phyloP scores from a whole-genome alignment of 2,329 filamentous ascomycete species.

The Trichoderma harzianum region DNA sequence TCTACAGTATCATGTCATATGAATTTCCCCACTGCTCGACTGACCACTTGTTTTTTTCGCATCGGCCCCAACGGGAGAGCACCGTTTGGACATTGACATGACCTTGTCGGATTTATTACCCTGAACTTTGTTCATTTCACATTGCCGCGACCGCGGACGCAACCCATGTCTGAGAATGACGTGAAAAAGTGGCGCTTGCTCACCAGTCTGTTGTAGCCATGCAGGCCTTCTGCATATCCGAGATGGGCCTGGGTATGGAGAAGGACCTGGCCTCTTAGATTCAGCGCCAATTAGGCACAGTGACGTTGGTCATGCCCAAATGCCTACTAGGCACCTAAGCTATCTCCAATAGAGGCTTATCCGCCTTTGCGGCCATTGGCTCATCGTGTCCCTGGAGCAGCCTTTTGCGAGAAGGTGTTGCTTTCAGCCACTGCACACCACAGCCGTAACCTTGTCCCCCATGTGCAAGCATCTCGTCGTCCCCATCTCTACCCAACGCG shows the following conservation, averaged over 20 bases:
- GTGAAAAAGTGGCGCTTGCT: slow-evolving; percentile 11
- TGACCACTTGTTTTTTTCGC: background rate
- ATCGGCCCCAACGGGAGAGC: background rate
- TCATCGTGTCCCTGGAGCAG: background rate
- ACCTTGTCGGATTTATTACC: background rate
- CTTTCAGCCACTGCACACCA: background rate
- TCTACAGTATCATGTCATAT: background rate
- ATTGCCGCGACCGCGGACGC: background rate
- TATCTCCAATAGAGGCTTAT: background rate
- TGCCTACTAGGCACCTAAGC: slow-evolving; percentile 9
- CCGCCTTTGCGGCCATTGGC: background rate
- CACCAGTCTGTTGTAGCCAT: slow-evolving; percentile 1
- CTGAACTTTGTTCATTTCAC: background rate
- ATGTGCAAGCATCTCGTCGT: background rate
- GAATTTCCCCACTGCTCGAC: background rate
- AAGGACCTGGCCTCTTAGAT: background rate
- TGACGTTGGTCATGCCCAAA: slow-evolving; percentile 8
- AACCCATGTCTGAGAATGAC: slow-evolving; percentile 7
- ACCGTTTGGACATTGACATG: background rate
- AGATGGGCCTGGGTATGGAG: background rate
- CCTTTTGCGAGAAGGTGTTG: background rate
- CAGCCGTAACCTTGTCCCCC: background rate
- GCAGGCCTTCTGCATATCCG: background rate
- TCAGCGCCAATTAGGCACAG: background rate
- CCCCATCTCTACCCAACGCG: slow-evolving; percentile 1